Evolutionary conservation across 2,329 filamentous ascomycete genomes (phyloP), one percentile per base, ranked within the genome.

Genomic region (Claviceps citrina): DNA sequence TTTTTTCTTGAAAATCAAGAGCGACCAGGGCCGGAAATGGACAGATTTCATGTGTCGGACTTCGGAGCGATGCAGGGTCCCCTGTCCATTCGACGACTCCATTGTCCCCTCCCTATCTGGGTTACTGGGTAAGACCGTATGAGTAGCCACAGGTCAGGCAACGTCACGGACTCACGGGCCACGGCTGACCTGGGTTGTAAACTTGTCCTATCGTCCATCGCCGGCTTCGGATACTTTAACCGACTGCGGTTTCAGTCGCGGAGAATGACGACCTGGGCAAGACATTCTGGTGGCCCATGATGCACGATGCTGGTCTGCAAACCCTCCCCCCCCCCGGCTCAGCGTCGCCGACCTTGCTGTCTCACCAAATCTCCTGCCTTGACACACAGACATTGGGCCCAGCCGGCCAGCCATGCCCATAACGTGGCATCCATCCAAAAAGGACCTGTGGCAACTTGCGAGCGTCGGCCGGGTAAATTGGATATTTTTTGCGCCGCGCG

Each of bases 201-300:
- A n/a, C n/a, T n/a, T n/a, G n/a, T n/a, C n/a, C n/a, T n/a, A n/a
- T n/a, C 20, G 32, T 43, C 31, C 36, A 34, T 20, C 32, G 19
- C 18, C 36, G 34, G 36, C 26, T 34, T 38, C 40, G 40, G 40
- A 42, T 39, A 19, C 26, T 36, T 39, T 39, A 42, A 31, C 40
- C 40, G 40, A 42, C 31, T 36, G 36, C 31, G 31, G 40, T 38
- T 42, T 31, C 30, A 25, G 36, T 42, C 24, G 31, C 31, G 40
- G 40, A 36, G 40, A 36, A 35, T 28, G 22, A 24, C n/a, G 31
- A 19, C 36, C 32, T 26, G 24, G 20, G 13, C 13, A 25, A 15
- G 13, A 32, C 19, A 18, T 19, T 33, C 19, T 18, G 13, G n/a
- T n/a, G n/a, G n/a, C n/a, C n/a, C n/a, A n/a, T n/a, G n/a, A n/a